phyloP scores from a whole-genome alignment of 306 rosid species.

The Acacia melanoxylon region DNA sequence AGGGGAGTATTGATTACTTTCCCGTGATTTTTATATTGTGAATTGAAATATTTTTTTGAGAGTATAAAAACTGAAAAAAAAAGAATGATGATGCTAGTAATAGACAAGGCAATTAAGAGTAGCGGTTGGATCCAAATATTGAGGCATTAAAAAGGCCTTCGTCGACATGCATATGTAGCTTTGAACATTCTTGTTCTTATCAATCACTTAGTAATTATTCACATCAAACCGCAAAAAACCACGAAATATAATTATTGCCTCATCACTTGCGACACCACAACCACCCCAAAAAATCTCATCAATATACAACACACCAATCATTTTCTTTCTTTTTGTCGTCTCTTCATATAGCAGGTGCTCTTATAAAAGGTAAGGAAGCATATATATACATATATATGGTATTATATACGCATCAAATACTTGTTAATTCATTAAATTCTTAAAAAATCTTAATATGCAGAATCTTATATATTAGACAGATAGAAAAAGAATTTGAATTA shows the following conservation, averaged over 20 bases:
- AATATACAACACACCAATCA: not conserved
- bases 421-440: not conserved
- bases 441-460: not conserved
- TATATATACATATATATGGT: too few relatives aligned
- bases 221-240: conserved; percentile 39
- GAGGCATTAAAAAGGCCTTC: conserved; percentile 33
- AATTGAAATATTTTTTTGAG: too few relatives aligned
- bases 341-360: too few relatives aligned
- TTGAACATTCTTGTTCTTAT: conserved; percentile 41
- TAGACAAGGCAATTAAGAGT: conserved; percentile 16
- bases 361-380: too few relatives aligned
- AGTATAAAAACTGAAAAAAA: too few relatives aligned
- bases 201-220: not conserved
- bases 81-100: not conserved
- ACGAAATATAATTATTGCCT: conserved; percentile 6
- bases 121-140: conserved; percentile 50
- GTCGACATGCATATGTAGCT: conserved; percentile 32
- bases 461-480: too few relatives aligned
- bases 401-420: too few relatives aligned
- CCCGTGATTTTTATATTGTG: too few relatives aligned
- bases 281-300: not conserved
- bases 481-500: too few relatives aligned
- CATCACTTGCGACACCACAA: conserved; percentile 10
- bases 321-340: not conserved
- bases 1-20: too few relatives aligned